These are phyloP conservation scores for Candida quercuum DNA, from an alignment of 805 yeast species.

Conservation along the genomic window DNA sequence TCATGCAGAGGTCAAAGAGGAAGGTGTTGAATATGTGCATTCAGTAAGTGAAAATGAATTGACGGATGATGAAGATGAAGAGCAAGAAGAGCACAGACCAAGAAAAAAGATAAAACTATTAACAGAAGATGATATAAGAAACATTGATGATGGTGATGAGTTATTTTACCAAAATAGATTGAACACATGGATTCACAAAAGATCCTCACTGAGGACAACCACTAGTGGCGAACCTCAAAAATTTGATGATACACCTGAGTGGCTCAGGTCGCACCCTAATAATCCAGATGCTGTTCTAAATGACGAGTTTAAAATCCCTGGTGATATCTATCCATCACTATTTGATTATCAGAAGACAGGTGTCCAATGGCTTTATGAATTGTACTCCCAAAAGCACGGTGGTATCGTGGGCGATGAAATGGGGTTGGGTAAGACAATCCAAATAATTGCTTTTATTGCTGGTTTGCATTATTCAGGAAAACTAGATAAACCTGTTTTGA, in stretches of 20 bases:
- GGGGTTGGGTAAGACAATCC: constrained; percentile 97
- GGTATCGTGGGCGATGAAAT: constrained; percentile 97
- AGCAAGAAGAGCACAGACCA: constrained; percentile 13
- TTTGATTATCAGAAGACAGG: constrained; percentile 95
- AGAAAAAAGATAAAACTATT: constrained; percentile 11
- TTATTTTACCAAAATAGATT: constrained; percentile 54
- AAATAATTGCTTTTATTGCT: constrained; percentile 85
- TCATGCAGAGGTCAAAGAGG: constrained; percentile 10
- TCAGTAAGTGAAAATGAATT: constrained; percentile 18
- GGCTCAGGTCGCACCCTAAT: constrained; percentile 73
- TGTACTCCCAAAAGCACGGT: constrained; percentile 84
- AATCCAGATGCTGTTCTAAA: constrained; percentile 71
- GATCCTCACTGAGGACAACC: constrained; percentile 40
- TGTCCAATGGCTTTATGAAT: constrained; percentile 96
- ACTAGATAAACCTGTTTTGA: constrained; percentile 69
- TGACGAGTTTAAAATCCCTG: constrained; percentile 71
- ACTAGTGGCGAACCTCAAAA: constrained; percentile 10
- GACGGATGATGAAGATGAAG: constrained; percentile 14
- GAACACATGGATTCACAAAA: constrained; percentile 48
- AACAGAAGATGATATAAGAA: constrained; percentile 32
- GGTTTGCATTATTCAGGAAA: constrained; percentile 80
- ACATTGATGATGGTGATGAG: constrained; percentile 82
- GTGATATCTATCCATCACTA: constrained; percentile 79
- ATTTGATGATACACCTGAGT: constrained; percentile 44
- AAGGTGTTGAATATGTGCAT: constrained; percentile 11